phyloP scores from a whole-genome alignment of 2,329 filamentous ascomycete species.

The Hypoxylon sp. region DNA sequence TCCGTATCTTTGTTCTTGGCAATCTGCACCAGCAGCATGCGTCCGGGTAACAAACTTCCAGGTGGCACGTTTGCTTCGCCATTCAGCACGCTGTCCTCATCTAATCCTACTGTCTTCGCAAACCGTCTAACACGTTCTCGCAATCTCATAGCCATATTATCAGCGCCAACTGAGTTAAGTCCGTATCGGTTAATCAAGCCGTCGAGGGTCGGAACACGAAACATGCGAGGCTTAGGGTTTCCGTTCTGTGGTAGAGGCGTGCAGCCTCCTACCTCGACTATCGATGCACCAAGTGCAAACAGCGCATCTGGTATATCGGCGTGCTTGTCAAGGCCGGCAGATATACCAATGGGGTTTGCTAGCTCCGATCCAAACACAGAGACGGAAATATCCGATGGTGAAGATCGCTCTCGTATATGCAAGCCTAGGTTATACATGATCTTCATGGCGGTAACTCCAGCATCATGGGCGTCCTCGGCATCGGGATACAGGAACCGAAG shows the following conservation, averaged over 20 bases:
- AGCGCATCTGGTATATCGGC: conserved; percentile 86
- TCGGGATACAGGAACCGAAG: conserved; percentile 74
- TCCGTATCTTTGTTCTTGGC: conserved; percentile 97
- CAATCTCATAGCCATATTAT: conserved; percentile 81
- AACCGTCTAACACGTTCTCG: conserved; percentile 80
- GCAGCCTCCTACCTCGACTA: conserved; percentile 92
- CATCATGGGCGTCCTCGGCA: conserved; percentile 91
- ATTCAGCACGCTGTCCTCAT: conserved; percentile 77
- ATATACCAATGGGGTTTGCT: conserved; percentile 89
- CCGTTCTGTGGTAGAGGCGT: conserved; percentile 88
- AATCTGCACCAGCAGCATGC: conserved; percentile 87
- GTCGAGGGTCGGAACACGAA: conserved; percentile 82
- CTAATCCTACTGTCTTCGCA: conserved; percentile 74
- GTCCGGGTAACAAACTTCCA: conserved; percentile 79
- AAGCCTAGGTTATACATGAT: conserved; percentile 76
- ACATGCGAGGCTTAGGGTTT: conserved; percentile 88
- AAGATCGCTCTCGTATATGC: conserved; percentile 79
- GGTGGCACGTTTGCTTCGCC: conserved; percentile 81
- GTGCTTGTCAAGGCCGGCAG: conserved; percentile 95
- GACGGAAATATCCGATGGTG: conserved; percentile 51
- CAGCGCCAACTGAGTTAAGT: conserved; percentile 89
- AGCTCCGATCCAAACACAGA: conserved; percentile 79
- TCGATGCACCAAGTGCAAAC: conserved; percentile 82
- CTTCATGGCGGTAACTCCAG: conserved; percentile 76
- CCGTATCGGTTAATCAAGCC: conserved; percentile 96